A percentile compares a stretch with the other conserved stretches of the same genome.
These are phyloP conservation scores for Colletotrichum zoysiae DNA, from an alignment of 2,329 filamentous ascomycete species.

Conservation along the genomic window DNA sequence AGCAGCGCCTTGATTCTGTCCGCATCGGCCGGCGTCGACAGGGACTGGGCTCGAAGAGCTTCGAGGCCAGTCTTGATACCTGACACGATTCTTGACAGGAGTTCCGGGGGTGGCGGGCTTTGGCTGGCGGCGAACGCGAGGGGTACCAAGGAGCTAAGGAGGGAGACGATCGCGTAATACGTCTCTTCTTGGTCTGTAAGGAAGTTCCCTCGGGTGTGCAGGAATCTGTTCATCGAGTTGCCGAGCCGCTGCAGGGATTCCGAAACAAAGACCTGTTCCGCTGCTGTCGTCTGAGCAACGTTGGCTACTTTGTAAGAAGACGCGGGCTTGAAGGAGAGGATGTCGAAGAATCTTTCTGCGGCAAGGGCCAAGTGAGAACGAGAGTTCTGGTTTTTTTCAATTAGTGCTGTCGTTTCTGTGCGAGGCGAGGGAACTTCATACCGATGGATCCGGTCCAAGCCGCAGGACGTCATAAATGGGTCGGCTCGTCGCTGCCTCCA, in stretches of 20 bases:
- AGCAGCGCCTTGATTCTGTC: constrained; percentile 40
- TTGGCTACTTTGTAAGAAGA: constrained; percentile 64
- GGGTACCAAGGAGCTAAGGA: constrained; percentile 55
- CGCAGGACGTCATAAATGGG: constrained; percentile 60
- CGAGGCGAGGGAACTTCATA: constrained; percentile 48
- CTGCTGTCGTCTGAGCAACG: constrained; percentile 50
- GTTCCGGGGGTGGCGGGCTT: constrained; percentile 16
- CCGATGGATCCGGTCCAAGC: constrained; percentile 65
- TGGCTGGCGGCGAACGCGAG: constrained; percentile 41
- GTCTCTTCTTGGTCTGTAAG: constrained; percentile 58
- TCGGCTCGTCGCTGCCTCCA: constrained; percentile 54
- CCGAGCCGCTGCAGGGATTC: constrained; percentile 58
- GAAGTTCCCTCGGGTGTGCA: constrained; percentile 47
- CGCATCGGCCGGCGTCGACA: constrained; percentile 28
- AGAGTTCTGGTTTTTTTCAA: constrained; percentile 54
- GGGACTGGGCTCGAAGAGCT: constrained; percentile 43
- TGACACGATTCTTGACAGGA: constrained; percentile 29
- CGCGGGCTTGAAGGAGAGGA: constrained; percentile 62
- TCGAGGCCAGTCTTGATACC: constrained; percentile 46
- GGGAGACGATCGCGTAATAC: constrained; percentile 59
- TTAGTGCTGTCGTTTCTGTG: background rate
- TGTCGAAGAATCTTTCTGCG: constrained; percentile 64
- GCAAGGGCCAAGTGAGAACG: constrained; percentile 64
- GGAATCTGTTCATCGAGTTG: constrained; percentile 57
- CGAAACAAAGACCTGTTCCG: constrained; percentile 59